phyloP scores from a whole-genome alignment of 148 eudicot genomes.

The Heliosperma pusillum region DNA sequence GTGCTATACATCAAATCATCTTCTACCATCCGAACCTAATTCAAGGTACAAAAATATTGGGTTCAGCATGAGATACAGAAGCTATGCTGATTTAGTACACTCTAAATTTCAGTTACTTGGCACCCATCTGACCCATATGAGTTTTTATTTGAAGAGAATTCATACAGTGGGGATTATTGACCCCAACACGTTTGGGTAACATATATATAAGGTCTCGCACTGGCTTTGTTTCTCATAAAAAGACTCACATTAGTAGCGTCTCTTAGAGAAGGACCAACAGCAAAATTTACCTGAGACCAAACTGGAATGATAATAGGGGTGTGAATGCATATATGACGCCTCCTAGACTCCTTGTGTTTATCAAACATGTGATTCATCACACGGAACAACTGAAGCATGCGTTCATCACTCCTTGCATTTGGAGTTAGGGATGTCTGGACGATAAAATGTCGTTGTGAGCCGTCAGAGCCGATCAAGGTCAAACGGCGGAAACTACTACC shows the following conservation, averaged over 20 bases:
- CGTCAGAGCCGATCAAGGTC: slow-evolving; percentile 96
- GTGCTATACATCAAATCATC: slow-evolving; percentile 98
- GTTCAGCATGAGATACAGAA: slow-evolving; percentile 1
- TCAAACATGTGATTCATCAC: slow-evolving; percentile 96
- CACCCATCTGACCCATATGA: background rate
- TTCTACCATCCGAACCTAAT: slow-evolving; percentile 96
- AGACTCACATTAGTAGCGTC: background rate
- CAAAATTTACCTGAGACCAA: slow-evolving; percentile 82
- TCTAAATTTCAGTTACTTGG: background rate
- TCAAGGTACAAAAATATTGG: slow-evolving; percentile 17
- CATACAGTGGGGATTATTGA: background rate
- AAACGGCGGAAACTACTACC: slow-evolving; percentile 96
- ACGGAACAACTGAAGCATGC: slow-evolving; percentile 97
- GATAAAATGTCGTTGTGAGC: slow-evolving; percentile 96
- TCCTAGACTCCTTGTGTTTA: slow-evolving; percentile 95
- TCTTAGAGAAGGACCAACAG: background rate
- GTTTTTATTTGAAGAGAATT: background rate
- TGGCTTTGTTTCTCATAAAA: background rate
- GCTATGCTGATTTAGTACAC: background rate
- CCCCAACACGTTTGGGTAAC: background rate
- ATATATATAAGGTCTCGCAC: background rate
- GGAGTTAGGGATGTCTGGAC: slow-evolving; percentile 94
- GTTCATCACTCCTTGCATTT: slow-evolving; percentile 97
- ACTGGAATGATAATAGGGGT: slow-evolving; percentile 97
- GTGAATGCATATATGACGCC: slow-evolving; percentile 90